phyloP scores from a whole-genome alignment of 352 stramenopile genomes.

The Globisporangium nunn region DNA sequence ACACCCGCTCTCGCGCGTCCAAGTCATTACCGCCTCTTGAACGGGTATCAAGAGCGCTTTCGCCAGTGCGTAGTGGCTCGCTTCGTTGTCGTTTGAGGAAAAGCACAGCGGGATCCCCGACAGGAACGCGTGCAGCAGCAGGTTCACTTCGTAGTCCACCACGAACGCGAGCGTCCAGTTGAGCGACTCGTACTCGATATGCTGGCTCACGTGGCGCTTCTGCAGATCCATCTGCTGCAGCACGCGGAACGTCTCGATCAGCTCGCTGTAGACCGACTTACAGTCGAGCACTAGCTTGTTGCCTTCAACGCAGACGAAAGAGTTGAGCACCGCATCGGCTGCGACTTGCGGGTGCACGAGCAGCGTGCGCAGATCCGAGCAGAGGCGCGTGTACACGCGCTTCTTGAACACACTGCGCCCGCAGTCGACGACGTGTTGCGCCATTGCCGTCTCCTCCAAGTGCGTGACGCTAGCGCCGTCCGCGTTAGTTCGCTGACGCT shows the following conservation, averaged over 20 bases:
- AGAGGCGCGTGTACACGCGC: slow-evolving; percentile 71
- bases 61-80: slow-evolving; percentile 23
- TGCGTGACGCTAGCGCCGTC: not conserved
- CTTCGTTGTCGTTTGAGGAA: slow-evolving; percentile 11
- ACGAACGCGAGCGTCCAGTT: slow-evolving; percentile 83
- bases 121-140: slow-evolving; percentile 64
- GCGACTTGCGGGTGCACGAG: slow-evolving; percentile 63
- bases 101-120: slow-evolving; percentile 54
- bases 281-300: slow-evolving; percentile 17
- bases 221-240: slow-evolving; percentile 84
- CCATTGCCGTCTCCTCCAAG: slow-evolving; percentile 3
- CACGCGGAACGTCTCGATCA: slow-evolving; percentile 52
- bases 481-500: slow-evolving; percentile 13
- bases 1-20: slow-evolving; percentile 30
- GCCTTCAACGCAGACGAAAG: slow-evolving; percentile 30
- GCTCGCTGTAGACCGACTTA: slow-evolving; percentile 41
- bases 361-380: slow-evolving; percentile 70
- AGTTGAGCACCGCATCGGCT: slow-evolving; percentile 47
- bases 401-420: slow-evolving; percentile 70
- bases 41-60: slow-evolving; percentile 40
- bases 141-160: slow-evolving; percentile 75
- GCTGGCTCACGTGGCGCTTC: slow-evolving; percentile 46
- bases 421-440: slow-evolving; percentile 39
- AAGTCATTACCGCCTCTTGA: slow-evolving; percentile 20
- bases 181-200: slow-evolving; percentile 81